A percentile compares a stretch with the other conserved stretches of the same genome.
These are phyloP conservation scores for Heliosperma pusillum DNA, from an alignment of 148 eudicot species.

Conservation along the genomic window DNA sequence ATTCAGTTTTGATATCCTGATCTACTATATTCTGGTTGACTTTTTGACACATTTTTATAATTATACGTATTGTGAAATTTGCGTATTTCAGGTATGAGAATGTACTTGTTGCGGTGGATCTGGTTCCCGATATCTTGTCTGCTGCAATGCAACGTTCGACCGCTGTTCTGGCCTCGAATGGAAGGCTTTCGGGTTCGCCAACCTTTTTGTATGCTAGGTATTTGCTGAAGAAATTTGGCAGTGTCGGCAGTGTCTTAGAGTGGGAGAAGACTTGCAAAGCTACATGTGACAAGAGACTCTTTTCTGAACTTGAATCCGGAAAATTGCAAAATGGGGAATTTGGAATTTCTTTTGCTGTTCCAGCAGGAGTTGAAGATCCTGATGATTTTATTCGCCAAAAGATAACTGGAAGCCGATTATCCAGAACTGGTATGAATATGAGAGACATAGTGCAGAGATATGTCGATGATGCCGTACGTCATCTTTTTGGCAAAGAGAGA, in stretches of 20 bases:
- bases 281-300: constrained; percentile 69
- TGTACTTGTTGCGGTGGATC: constrained; percentile 76
- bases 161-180: constrained; percentile 57
- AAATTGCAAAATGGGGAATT: constrained; percentile 74
- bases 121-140: constrained; percentile 83
- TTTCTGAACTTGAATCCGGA: constrained; percentile 84
- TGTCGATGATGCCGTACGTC: constrained; percentile 67
- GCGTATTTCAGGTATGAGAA: constrained; percentile 78
- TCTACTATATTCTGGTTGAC: not conserved
- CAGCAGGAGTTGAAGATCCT: constrained; percentile 78
- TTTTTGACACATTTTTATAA: not conserved
- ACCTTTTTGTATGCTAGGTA: constrained; percentile 67
- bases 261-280: constrained; percentile 84
- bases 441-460: constrained; percentile 65
- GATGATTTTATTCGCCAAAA: constrained; percentile 93
- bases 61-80: not conserved
- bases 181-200: constrained; percentile 77
- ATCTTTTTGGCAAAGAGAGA: constrained; percentile 74
- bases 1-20: not conserved
- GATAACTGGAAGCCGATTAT: constrained; percentile 64
- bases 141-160: constrained; percentile 74
- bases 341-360: constrained; percentile 73
- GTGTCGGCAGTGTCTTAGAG: constrained; percentile 60
- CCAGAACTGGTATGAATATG: constrained; percentile 86
- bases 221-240: constrained; percentile 65